phyloP scores from a whole-genome alignment of 192 early-diverging fungal species.

The Podila epigama region DNA sequence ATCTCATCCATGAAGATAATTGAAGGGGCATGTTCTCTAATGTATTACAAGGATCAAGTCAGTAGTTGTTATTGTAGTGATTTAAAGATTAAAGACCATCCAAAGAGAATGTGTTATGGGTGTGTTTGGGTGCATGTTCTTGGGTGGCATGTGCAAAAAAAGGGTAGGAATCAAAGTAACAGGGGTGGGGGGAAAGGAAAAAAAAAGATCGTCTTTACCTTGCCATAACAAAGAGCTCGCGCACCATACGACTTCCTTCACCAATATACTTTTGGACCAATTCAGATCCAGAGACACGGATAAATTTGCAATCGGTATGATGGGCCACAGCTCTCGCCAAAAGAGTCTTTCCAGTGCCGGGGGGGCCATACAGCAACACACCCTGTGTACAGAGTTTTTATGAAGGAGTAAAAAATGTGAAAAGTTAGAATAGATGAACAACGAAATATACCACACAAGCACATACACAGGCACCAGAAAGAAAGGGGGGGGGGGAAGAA shows the following conservation, averaged over 20 bases:
- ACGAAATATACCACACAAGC: neutral
- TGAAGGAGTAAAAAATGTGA: neutral
- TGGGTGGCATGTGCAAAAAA: no score
- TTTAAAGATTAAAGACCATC: neutral
- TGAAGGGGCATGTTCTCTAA: slow-evolving; percentile 87
- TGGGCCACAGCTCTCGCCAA: slow-evolving; percentile 92
- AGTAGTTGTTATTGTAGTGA: neutral
- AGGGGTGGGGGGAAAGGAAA: neutral
- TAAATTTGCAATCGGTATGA: slow-evolving; percentile 92
- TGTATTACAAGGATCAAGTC: neutral
- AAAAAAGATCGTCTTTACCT: slow-evolving; percentile 42
- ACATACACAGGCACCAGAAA: neutral
- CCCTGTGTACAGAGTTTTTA: slow-evolving; percentile 56
- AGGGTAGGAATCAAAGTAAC: neutral
- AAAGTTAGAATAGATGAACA: neutral
- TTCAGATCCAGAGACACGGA: slow-evolving; percentile 90
- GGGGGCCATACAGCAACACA: slow-evolving; percentile 91
- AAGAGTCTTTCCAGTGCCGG: slow-evolving; percentile 89
- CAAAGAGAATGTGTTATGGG: no score
- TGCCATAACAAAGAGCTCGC: slow-evolving; percentile 91
- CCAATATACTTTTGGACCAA: slow-evolving; percentile 95
- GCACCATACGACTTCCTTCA: slow-evolving; percentile 91
- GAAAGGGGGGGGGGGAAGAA: neutral
- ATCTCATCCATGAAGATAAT: slow-evolving; percentile 96
- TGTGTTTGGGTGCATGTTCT: no score